Conservation (phyloP, 768 basidiomycete species). For the Leccinum olivaceopallidum region DNA sequence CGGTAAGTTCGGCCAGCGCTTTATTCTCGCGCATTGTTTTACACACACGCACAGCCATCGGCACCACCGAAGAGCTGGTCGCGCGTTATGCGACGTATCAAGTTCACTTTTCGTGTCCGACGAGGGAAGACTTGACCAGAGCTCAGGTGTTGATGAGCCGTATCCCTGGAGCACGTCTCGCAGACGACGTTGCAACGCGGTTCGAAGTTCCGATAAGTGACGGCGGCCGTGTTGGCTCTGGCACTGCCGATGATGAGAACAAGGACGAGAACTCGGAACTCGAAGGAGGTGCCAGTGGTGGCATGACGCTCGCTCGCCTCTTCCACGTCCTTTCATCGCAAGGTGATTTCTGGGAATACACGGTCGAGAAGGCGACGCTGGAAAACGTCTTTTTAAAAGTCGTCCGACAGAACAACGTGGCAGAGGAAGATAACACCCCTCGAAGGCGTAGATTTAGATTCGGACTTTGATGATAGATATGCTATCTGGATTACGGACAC, state of each 20-base stretch:
- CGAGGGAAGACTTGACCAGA: conserved; percentile 55
- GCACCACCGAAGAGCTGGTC: conserved; percentile 61
- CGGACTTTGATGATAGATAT: conserved; percentile 4
- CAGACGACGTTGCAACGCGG: conserved; percentile 73
- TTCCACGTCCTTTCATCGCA: conserved; percentile 56
- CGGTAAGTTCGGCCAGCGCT: conserved; percentile 42
- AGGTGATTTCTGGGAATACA: conserved; percentile 62
- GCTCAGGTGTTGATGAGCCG: conserved; percentile 62
- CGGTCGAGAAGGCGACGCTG: conserved; percentile 66
- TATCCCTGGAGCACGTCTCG: conserved; percentile 63
- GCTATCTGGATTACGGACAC: no score
- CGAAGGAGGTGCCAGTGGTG: neutral
- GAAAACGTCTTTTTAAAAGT: conserved; percentile 77
- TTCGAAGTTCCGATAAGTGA: conserved; percentile 64
- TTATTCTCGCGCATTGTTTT: neutral
- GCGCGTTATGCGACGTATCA: conserved; percentile 74
- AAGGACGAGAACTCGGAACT: neutral
- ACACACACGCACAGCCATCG: conserved; percentile 49
- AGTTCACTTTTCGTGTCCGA: conserved; percentile 70
- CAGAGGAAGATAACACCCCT: conserved; percentile 42
- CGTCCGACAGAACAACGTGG: conserved; percentile 59
- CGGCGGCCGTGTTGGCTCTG: neutral
- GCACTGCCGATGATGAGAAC: neutral
- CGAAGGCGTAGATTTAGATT: conserved; percentile 9
- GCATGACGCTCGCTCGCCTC: conserved; percentile 54